These are phyloP conservation scores for Cercospora brassicicola DNA, from an alignment of 2,329 filamentous ascomycete genomes.

Conservation along the genomic window DNA sequence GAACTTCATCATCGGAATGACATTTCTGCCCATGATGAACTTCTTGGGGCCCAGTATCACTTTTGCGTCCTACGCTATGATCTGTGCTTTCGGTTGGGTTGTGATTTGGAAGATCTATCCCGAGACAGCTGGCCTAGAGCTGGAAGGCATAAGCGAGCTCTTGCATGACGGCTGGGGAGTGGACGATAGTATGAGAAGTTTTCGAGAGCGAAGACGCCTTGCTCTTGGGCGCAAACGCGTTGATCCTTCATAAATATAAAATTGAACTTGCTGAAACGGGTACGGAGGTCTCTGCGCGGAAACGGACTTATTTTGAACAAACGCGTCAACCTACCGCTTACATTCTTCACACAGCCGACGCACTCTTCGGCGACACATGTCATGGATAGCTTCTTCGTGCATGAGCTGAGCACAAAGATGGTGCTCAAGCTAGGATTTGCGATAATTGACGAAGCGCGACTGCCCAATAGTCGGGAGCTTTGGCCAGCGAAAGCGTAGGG, in stretches of 20 bases:
- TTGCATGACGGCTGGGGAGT: slow-evolving; percentile 71
- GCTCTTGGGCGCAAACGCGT: not conserved
- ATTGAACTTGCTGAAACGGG: not conserved
- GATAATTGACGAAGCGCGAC: not conserved
- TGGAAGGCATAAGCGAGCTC: slow-evolving; percentile 76
- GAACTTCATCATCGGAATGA: slow-evolving; percentile 82
- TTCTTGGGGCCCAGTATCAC: slow-evolving; percentile 70
- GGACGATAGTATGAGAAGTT: not conserved
- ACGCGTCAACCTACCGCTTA: not conserved
- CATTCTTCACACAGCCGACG: not conserved
- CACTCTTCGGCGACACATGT: not conserved
- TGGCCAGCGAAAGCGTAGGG: not conserved
- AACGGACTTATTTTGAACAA: not conserved
- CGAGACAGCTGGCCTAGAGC: slow-evolving; percentile 75
- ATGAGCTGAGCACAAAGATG: not conserved
- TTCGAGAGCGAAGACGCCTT: slow-evolving; percentile 2
- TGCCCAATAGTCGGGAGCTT: not conserved
- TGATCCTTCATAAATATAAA: not conserved
- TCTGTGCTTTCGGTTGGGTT: slow-evolving; percentile 69
- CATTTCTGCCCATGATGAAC: slow-evolving; percentile 86
- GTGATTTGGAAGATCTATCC: slow-evolving; percentile 71
- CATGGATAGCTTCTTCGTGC: not conserved
- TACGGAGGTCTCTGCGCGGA: not conserved
- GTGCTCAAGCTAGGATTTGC: not conserved
- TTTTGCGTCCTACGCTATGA: slow-evolving; percentile 73